Conservation (phyloP, 2,329 filamentous ascomycete genomes). For the Colletotrichum lentis region DNA sequence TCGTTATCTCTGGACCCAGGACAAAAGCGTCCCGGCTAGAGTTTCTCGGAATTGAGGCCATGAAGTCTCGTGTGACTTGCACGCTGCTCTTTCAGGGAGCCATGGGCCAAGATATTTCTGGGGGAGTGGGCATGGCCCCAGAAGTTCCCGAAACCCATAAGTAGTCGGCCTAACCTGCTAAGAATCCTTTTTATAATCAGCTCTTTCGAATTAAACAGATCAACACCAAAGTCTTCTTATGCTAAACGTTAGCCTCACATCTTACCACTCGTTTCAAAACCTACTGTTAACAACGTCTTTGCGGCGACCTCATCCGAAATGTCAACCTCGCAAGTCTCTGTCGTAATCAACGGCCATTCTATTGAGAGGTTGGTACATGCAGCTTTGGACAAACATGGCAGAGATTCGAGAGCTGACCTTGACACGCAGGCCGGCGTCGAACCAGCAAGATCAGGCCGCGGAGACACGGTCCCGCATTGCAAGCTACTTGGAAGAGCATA, state of each 20-base stretch:
- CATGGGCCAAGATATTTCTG: not conserved
- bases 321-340: slow-evolving; percentile 9
- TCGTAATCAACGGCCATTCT: slow-evolving; percentile 8
- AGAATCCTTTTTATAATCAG: too few relatives aligned
- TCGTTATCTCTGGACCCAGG: not conserved
- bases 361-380: not conserved
- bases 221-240: too few relatives aligned
- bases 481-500: not conserved
- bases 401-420: not conserved
- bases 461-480: not conserved
- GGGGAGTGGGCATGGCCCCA: not conserved
- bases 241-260: too few relatives aligned
- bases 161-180: not conserved
- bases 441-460: not conserved
- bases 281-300: not conserved
- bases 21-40: not conserved
- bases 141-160: not conserved
- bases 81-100: not conserved
- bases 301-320: not conserved
- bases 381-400: too few relatives aligned
- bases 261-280: not conserved
- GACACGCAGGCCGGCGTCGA: not conserved
- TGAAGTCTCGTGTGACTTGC: not conserved
- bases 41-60: not conserved
- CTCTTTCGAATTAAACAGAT: not conserved